Evolutionary conservation across 2,329 filamentous ascomycete genomes (phyloP).

Genomic region (Aspergillus sp.): DNA sequence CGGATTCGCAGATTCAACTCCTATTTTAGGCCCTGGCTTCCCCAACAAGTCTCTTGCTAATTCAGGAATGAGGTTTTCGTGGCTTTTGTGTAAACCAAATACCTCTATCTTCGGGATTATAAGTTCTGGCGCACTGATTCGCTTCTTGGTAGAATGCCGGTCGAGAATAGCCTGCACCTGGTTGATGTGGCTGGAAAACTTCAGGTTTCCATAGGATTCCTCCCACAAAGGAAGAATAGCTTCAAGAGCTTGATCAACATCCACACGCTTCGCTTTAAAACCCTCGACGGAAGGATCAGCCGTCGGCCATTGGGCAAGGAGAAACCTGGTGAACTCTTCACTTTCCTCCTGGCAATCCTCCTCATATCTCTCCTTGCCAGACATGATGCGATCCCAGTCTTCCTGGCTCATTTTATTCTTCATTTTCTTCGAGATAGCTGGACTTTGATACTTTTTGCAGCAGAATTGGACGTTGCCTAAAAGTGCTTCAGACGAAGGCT

Average conservation of each 20-base stretch:
- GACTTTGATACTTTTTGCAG: constrained; percentile 10
- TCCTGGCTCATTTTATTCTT: background rate
- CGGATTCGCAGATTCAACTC: too few species aligned
- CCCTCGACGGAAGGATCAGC: constrained; percentile 23
- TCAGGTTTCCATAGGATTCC: constrained; percentile 45
- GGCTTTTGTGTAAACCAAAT: background rate
- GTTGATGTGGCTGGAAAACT: constrained; percentile 42
- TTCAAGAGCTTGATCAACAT: constrained; percentile 35
- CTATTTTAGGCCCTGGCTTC: background rate
- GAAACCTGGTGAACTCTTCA: constrained; percentile 33
- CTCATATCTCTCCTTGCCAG: constrained; percentile 19
- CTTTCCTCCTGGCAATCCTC: constrained; percentile 29
- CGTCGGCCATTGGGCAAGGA: constrained; percentile 46
- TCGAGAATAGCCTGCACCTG: constrained; percentile 41
- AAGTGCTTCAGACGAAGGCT: too few species aligned
- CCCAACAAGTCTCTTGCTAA: constrained; percentile 5
- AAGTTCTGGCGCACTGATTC: background rate
- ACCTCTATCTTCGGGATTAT: background rate
- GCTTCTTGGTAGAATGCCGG: constrained; percentile 13
- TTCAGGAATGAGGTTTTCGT: background rate
- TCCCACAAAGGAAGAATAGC: constrained; percentile 45
- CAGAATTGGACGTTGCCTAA: constrained; percentile 16
- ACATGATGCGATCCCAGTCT: background rate
- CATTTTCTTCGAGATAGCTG: constrained; percentile 18
- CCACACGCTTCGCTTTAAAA: constrained; percentile 27